Base-by-base conservation (phyloP, 2,329 filamentous ascomycete genomes). In the Ploettnerulaceae sp. region DNA sequence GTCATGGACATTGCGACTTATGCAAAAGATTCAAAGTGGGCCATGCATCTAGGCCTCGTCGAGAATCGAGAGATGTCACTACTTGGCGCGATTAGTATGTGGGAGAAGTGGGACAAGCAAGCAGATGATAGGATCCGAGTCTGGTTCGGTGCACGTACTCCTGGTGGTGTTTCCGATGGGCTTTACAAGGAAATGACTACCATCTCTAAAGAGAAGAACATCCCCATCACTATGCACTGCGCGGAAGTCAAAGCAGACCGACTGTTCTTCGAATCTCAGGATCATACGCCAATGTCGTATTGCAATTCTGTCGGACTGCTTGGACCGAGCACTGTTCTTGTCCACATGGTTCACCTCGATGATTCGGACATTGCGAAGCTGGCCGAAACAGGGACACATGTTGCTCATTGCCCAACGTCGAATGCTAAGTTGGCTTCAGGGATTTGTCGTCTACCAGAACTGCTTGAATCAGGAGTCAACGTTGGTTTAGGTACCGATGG, bases 1-100 rank as follows among this genome's bases (percentile, higher is more conserved):
- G 44, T 48, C n/a, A 50, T 42, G 39, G 39, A 42, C 20, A 26
- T 42, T 26, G 33, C 14, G 48, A 26, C 9, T 51, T 44, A 31
- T 15, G 38, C 17, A 43, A 37, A 3, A 14, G 29, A 12, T 36
- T 61, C 65, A 12, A 63, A 61, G 9, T 69, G 66, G 66, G 65
- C 66, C 5, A 52, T 52, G 49, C 49, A 52, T 34, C 14, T 8
- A 9, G 45, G 46, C 4, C 29, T 52, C 5, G 49, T 52, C 5
- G 49, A 49, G 21, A 37, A 32, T 14, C 5, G 41, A 15, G 49
- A 52, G 33, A 71, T 71, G 68, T 38, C 45, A 8, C 28, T 49
- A 4, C 21, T 34, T 4, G 28, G 28, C 28, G 49, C 45, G 15
- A 40, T 52, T 11, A 43, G 37, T n/a, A 49, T 52, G 46, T 52